Evolutionary conservation across 352 stramenopile genomes (phyloP), one percentile per base, ranked within the genome.

Genomic region (Elongisporangium anandrum): DNA sequence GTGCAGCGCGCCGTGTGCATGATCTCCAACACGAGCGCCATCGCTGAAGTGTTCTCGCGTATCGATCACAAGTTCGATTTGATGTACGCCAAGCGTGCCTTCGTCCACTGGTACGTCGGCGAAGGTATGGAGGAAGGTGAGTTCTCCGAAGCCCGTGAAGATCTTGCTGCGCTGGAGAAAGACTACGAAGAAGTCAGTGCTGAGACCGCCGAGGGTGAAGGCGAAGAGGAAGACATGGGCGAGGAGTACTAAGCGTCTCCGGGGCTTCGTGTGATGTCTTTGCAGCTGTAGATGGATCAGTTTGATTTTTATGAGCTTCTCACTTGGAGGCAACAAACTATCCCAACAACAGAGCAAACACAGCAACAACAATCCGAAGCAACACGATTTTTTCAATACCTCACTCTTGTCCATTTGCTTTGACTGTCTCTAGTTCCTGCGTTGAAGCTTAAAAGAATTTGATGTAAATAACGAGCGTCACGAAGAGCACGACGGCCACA

Each of bases 11-110:
- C 95, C 57, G 92, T 98, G 61, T 98, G 93, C 79, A 98, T 99
- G 92, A 94, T 99, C 69, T 94, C 90, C 63, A 99, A 99, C 84
- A 98, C 91, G 52, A 98, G 92, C 47, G 96, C 96, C 62, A 98
- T 99, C 73, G 92, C 90, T 47, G 95, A 98, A 74, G 95, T 97
- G 41, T 93, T 99, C 60, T 97, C 83, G 9, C 92, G 97, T 61
- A 98, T 99, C 69, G 96, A 99, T 65, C 95, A 99, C 90, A 99
- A 99, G 90, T 99, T 99, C 76, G 97, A 99, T 73, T 80, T 99
- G 53, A 99, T 99, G 97, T 99, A 99, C 80, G 95, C 95, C 63
- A 99, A 99, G 87, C 95, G 97, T 81, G 97, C 97, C 53, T 99
- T 99, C 70, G 96, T 99, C 60, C 97, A 99, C 86, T 99, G 97